Evolutionary conservation across 1,284 basidiomycete species (phyloP).

Genomic region (Ceratobasidium sp.): DNA sequence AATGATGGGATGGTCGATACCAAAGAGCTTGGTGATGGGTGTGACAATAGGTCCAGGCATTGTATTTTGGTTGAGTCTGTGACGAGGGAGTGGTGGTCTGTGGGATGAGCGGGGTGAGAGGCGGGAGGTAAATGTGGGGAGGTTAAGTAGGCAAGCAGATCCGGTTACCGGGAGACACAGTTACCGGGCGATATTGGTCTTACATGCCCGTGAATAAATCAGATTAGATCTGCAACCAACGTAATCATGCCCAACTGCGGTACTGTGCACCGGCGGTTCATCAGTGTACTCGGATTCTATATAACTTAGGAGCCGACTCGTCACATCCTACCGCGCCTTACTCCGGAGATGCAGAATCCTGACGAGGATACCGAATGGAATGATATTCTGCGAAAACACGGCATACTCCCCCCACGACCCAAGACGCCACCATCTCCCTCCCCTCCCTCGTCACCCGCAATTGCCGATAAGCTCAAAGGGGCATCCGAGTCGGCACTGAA

Average conservation of each 20-base stretch:
- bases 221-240: not conserved
- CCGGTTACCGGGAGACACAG: too few relatives aligned
- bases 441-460: conserved; percentile 68
- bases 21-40: conserved; percentile 82
- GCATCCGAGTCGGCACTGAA: conserved; percentile 46
- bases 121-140: not conserved
- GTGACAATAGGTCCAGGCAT: conserved; percentile 53
- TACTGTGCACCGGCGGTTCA: conserved; percentile 22
- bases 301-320: not conserved
- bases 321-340: conserved; percentile 44
- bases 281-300: conserved; percentile 4
- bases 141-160: too few relatives aligned
- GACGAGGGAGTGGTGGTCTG: not conserved
- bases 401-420: conserved; percentile 82
- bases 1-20: conserved; percentile 84
- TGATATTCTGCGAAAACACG: conserved; percentile 88
- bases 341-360: conserved; percentile 56
- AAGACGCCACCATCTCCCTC: conserved; percentile 74
- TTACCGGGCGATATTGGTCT: too few relatives aligned
- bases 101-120: not conserved
- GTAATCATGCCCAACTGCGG: conserved; percentile 12
- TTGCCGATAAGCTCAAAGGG: conserved; percentile 67
- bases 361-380: conserved; percentile 96
- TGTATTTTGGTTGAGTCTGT: not conserved
- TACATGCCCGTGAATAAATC: too few relatives aligned